A percentile compares a stretch with the other conserved stretches of the same genome.
Evolutionary conservation across 441 rosid genomes (phyloP).

Genomic region (Euphorbia neoarborescens): DNA sequence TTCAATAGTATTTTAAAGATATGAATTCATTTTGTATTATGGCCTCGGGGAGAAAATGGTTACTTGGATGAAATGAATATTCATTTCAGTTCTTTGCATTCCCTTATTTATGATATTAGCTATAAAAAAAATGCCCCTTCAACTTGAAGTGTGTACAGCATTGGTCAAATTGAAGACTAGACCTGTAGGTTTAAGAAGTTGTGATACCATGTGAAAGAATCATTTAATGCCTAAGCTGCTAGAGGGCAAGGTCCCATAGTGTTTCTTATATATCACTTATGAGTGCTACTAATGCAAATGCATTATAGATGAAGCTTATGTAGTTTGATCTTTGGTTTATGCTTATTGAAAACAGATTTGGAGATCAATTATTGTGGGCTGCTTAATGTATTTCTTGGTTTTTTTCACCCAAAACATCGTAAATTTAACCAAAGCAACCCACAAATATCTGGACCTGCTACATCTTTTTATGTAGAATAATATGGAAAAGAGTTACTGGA

Average conservation of each 20-base stretch:
- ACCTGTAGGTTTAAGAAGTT: not conserved
- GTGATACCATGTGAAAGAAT: not conserved
- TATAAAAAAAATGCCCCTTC: not conserved
- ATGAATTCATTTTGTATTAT: not conserved
- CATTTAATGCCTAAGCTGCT: not conserved
- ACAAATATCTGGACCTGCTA: not conserved
- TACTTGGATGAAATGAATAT: not conserved
- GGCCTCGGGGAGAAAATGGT: not conserved
- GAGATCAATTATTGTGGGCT: not conserved
- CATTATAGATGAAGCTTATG: not conserved
- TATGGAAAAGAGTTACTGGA: not conserved
- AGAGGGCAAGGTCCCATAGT: not conserved
- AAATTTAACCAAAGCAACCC: not conserved
- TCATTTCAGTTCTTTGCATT: not conserved
- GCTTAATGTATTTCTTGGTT: not conserved
- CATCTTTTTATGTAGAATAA: not conserved
- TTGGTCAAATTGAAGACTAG: not conserved
- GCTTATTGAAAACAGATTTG: not conserved
- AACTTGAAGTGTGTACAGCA: not conserved
- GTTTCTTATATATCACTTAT: not conserved
- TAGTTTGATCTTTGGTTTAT: not conserved
- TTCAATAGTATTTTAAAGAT: not conserved
- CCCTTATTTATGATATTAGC: not conserved
- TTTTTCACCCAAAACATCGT: not conserved
- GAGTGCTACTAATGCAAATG: not conserved